Base-by-base conservation (phyloP, 495 filamentous ascomycete species). In the Bacidia gigantensis region DNA sequence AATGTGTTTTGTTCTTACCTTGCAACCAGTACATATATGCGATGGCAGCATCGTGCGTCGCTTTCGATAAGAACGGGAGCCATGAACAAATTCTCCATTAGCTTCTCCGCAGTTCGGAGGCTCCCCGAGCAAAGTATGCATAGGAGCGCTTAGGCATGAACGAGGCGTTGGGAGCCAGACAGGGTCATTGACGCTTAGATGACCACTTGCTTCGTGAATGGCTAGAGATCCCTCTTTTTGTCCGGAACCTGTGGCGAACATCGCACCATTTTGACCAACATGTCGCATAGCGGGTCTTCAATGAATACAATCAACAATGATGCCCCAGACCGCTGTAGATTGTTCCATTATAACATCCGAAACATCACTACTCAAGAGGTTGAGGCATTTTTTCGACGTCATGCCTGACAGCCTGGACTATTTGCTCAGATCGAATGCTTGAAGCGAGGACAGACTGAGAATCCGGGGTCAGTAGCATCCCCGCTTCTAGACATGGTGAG, bases 81-180 rank as follows among this genome's bases (percentile, higher is more conserved):
- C 21, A 22, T 38, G 24, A 18, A n/a, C 3, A 50, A 50, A 32
- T 26, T 25, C 29, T 35, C 12, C 21, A 7, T 38, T 22, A 3
- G 26, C 29, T 50, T 35, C 47, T 32, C 47, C 47, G 38, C 47
- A 38, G 18, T 26, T 14, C 25, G 24, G 47, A 38, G 3, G n/a
- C 10, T 50, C 26, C 38, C 32, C 17, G n/a, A 9, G 17, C 24
- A 32, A 11, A 32, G 5, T 26, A 35, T 26, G 47, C 18, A 50
- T 50, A 50, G 47, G 47, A n/a, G 26, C 47, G 47, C 47, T 50
- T 50, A 25, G 17, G 26, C 20, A 29, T 38, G 24, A 38, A 22
- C 14, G 32, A 11, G 10, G 18, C 26, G 32, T n/a, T 29, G n/a
- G 18, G 14, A 5, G 32, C 32, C 7, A 14, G 18, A 11, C 17